Percentiles rank a stretch among this genome's conserved stretches.
These are phyloP conservation scores for Coemansia sp. DNA, from an alignment of 192 early-diverging fungal genomes.

Conservation along the genomic window DNA sequence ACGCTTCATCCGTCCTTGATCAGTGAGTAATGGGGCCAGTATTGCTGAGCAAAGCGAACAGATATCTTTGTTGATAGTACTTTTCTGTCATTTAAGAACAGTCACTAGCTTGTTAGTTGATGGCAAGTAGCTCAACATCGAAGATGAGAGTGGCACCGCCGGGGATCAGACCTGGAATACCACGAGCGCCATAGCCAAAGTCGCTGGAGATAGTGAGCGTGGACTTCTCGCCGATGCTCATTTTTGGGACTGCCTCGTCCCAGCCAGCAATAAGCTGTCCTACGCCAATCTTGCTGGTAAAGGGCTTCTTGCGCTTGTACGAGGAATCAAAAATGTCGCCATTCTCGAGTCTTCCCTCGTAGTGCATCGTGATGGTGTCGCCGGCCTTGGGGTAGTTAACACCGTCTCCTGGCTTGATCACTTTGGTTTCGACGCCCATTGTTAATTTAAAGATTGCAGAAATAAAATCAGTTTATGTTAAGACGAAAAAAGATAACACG, in stretches of 20 bases:
- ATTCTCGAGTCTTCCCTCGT: conserved; percentile 60
- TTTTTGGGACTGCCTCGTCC: conserved; percentile 91
- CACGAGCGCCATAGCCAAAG: conserved; percentile 81
- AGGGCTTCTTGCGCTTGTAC: conserved; percentile 81
- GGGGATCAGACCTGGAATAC: conserved; percentile 80
- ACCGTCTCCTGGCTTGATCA: conserved; percentile 26
- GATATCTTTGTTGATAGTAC: neutral
- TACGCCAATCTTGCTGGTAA: conserved; percentile 87
- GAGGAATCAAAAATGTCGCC: conserved; percentile 90
- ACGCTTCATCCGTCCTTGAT: neutral
- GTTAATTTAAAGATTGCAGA: neutral
- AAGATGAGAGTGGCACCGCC: conserved; percentile 79
- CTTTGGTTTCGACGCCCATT: conserved; percentile 46
- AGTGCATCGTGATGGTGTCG: conserved; percentile 75
- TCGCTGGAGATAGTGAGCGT: conserved; percentile 82
- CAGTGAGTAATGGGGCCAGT: conserved; percentile 3
- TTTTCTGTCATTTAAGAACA: neutral
- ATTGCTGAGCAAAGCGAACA: neutral
- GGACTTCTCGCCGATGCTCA: conserved; percentile 89
- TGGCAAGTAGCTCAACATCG: conserved; percentile 80
- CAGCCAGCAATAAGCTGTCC: conserved; percentile 91
- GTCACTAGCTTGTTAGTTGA: conserved; percentile 40
- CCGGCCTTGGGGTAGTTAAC: conserved; percentile 61
- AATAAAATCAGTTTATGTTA: neutral
- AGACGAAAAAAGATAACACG: neutral